Evolutionary conservation across 768 basidiomycete species (phyloP), one percentile per base, ranked within the genome.

Genomic region (Lactarius evosmus): DNA sequence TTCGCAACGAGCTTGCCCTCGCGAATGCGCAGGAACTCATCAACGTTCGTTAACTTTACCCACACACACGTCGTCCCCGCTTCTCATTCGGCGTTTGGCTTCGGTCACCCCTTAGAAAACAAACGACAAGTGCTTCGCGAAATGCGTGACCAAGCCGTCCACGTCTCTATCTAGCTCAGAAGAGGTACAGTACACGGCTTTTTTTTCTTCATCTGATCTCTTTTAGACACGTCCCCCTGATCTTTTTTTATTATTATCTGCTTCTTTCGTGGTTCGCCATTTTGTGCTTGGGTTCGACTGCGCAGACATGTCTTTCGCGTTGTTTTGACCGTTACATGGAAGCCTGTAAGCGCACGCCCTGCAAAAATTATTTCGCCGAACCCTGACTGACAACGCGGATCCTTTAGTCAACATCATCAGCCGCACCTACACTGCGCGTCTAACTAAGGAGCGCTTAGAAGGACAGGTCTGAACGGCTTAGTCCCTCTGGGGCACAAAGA

Each of bases 301-400:
- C 40, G 2, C 62, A 93, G 92, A 85, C 85, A 30, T 94, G 92
- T 69, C 77, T 93, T 49, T 76, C 83, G 7, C 79, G 85, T 62
- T 94, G 92, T 72, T 78, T 92, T 70, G 89, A 92, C 58, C 83
- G 90, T 50, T 94, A 92, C 72, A 79, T 94, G 78, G 89, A 93
- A 75, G 89, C 89, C 38, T 93, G 91, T 92, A 70, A 77, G 89
- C 83, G 4, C n/a, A 50, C 51, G n/a, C 29, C 36, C 57, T 33
- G 17, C 61, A 30, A 36, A 17, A 11, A 17, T 34, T 30, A 29
- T 57, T 40, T 29, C 22, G 33, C 25, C 30, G 36, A 19, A 22
- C 19, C 66, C 38, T 57, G 56, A 55, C 60, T 34, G 32, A 44
- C 29, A 16, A 11, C 58, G 25, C 56, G 44, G 46, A 25, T 32